Evolutionary conservation across 73 alveolate species (phyloP), one percentile per base, ranked within the genome.

Genomic region (Stentor roeselii): DNA sequence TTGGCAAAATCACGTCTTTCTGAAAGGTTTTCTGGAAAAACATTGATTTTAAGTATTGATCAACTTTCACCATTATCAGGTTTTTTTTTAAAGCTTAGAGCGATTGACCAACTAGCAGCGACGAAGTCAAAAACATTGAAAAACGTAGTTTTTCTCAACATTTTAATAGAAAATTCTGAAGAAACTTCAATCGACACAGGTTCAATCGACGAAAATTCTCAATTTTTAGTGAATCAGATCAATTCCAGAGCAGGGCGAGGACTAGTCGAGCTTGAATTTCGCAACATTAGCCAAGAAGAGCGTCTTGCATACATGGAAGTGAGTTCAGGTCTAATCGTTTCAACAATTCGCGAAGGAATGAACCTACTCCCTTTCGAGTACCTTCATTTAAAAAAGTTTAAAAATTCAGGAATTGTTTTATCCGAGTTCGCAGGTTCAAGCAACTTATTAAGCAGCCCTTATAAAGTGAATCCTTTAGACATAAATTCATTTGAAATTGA

Each of bases 351-450:
- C 41, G 97, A 90, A 59, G 97, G 97, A 21, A 86, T 92, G 34
- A 83, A 93, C 74, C 78, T 89, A 34, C 90, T 90, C 2, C 92
- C 97, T 14, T 86, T 92, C 3, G 97, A 92, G 61, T 92, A 67
- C 60, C 85, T 83, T 58, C 67, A 82, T 35, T 42, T 80, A 35
- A 75, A 78, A 3, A 58, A 59, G 42, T 84, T 89, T 3, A 30
- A 21, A 30, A 32, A 67, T 2, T 21, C 80, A 30, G 76, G 89
- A 3, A 82, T 89, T 0, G 60, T 92, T 3, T 75, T 92, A 1
- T 78, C 91, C 14, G 97, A 92, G 41, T 92, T 89, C 59, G 87
- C 97, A 1, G 97, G 94, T 3, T 84, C 92, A 21, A 83, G 82
- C 75, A 86, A 91, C 60, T 84, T 90, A 35, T 82, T 92, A 0